A percentile compares a stretch with the other conserved stretches of the same genome.
Conservation (phyloP, 345 rosid species). For the Euphorbia peplus region DNA sequence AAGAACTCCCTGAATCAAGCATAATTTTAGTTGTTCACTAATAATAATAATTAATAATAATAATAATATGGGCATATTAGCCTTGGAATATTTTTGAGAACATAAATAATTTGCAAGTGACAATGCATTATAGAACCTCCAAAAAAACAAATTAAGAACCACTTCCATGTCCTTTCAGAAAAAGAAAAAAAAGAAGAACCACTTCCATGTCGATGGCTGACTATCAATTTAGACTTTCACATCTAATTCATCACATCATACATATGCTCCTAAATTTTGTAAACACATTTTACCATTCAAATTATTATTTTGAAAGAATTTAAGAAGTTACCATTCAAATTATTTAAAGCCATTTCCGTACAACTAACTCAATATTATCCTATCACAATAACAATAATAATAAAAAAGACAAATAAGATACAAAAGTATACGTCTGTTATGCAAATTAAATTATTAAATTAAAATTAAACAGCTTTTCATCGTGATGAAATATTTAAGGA, state of each 20-base stretch:
- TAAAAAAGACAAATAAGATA: background rate
- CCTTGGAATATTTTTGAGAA: no score
- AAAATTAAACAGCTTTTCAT: background rate
- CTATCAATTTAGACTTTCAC: slow-evolving; percentile 31
- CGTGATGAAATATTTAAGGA: background rate
- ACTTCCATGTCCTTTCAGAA: slow-evolving; percentile 25
- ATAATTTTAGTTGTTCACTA: no score
- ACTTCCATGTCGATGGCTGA: slow-evolving; percentile 32
- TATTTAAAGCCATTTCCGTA: background rate
- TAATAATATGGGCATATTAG: no score
- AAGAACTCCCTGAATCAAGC: no score
- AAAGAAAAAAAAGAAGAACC: background rate
- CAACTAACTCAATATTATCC: background rate
- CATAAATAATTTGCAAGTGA: no score
- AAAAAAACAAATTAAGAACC: background rate
- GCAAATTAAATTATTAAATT: no score
- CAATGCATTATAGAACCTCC: no score
- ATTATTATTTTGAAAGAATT: no score
- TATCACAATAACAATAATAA: background rate
- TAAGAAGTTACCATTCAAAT: slow-evolving; percentile 5
- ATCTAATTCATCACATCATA: background rate
- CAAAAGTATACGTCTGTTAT: no score
- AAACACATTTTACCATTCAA: no score
- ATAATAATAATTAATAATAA: no score
- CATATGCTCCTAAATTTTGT: no score